phyloP scores from a whole-genome alignment of 176 grass and related monocot species.

The Saccharum spontaneum region DNA sequence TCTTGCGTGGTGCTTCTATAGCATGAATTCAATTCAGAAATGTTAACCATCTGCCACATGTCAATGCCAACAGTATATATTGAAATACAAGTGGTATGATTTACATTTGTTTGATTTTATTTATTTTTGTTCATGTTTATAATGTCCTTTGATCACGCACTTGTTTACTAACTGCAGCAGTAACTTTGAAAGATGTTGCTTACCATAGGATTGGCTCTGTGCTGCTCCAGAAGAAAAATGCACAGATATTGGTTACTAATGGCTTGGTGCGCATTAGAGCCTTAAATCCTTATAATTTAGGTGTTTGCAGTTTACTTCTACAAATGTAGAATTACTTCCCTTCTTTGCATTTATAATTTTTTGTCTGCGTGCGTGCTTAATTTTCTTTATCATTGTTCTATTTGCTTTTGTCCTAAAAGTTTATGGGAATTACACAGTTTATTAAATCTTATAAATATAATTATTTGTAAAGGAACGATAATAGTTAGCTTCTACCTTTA shows the following conservation, averaged over 20 bases:
- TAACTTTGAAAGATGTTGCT: neutral
- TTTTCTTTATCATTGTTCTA: neutral
- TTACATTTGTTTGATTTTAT: neutral
- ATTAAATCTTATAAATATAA: neutral
- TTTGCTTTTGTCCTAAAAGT: neutral
- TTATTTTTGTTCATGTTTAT: neutral
- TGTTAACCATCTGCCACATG: slow-evolving; percentile 18
- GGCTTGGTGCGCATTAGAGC: neutral
- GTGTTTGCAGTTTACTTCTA: neutral
- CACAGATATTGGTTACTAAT: neutral
- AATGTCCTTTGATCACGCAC: neutral
- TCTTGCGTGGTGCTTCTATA: slow-evolving; percentile 5
- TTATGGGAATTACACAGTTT: neutral
- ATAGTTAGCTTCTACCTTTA: neutral
- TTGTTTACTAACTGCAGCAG: slow-evolving; percentile 16
- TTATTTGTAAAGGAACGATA: neutral
- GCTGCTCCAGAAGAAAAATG: neutral
- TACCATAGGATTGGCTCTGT: slow-evolving; percentile 4
- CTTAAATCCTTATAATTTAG: slow-evolving; percentile 23
- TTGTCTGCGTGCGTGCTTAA: neutral
- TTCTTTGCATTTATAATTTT: neutral
- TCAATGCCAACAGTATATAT: slow-evolving; percentile 22
- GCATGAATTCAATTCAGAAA: slow-evolving; percentile 15
- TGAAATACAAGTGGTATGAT: slow-evolving; percentile 26
- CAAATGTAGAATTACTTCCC: slow-evolving; percentile 9